These are phyloP conservation scores for Eucalyptus pumila DNA, from an alignment of 345 rosid genomes.

Conservation along the genomic window DNA sequence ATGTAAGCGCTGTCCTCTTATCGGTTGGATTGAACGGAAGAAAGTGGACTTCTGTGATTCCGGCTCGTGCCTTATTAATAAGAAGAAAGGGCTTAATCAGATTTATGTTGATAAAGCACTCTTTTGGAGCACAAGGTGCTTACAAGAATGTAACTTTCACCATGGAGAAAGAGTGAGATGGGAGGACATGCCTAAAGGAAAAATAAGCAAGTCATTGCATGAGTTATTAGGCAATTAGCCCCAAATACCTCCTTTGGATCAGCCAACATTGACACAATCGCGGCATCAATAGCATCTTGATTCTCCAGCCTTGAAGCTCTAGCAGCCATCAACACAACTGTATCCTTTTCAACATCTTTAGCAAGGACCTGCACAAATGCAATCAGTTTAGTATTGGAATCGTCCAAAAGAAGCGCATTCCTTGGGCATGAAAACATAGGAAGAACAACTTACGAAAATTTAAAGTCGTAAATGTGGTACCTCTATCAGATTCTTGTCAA, in stretches of 20 bases:
- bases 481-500: conserved; percentile 77
- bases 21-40: conserved; percentile 96
- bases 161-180: not conserved
- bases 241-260: conserved; percentile 77
- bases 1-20: conserved; percentile 85
- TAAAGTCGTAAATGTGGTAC: conserved; percentile 5
- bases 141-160: not conserved
- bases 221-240: not conserved
- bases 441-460: not conserved
- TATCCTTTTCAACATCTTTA: conserved; percentile 47
- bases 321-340: conserved; percentile 80
- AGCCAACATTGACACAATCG: conserved; percentile 75
- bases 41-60: conserved; percentile 80
- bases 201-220: not conserved
- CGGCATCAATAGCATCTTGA: conserved; percentile 87
- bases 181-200: not conserved
- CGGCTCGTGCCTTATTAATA: conserved; percentile 64
- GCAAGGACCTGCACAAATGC: conserved; percentile 38
- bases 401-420: not conserved
- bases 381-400: not conserved
- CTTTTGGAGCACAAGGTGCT: not conserved
- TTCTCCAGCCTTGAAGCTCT: conserved; percentile 92
- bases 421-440: not conserved
- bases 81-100: not conserved
- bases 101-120: not conserved